A percentile compares a stretch with the other conserved stretches of the same genome.
phyloP scores from a whole-genome alignment of 2,329 filamentous ascomycete genomes.

The Alternaria brassicicola region DNA sequence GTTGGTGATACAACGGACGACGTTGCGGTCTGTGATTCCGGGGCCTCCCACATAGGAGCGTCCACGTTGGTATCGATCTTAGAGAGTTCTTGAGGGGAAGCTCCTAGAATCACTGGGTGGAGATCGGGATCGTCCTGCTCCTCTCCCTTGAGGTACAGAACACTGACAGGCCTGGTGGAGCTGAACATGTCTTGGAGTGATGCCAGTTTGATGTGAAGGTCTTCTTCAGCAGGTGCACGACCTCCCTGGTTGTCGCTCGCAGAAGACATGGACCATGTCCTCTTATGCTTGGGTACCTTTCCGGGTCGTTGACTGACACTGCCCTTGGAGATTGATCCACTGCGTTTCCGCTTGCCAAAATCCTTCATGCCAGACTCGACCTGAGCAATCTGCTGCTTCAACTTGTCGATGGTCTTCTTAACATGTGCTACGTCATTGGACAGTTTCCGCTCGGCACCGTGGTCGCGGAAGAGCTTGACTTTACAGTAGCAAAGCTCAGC shows the following conservation, averaged over 20 bases:
- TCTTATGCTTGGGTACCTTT: constrained; percentile 89
- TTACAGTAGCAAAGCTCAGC: constrained; percentile 92
- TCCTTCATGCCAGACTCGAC: constrained; percentile 65
- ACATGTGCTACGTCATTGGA: constrained; percentile 94
- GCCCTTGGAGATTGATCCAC: constrained; percentile 57
- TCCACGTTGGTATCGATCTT: constrained; percentile 55
- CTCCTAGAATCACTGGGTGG: constrained; percentile 74
- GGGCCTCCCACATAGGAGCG: constrained; percentile 55
- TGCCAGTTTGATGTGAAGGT: constrained; percentile 78
- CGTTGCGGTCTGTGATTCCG: constrained; percentile 60
- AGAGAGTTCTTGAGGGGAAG: constrained; percentile 68
- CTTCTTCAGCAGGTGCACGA: constrained; percentile 63
- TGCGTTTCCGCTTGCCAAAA: constrained; percentile 66
- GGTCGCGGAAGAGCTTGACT: constrained; percentile 95
- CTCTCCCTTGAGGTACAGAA: constrained; percentile 77
- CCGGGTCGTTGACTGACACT: constrained; percentile 65
- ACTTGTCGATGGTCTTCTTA: constrained; percentile 94
- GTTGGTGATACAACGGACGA: constrained; percentile 61
- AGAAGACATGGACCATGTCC: constrained; percentile 95
- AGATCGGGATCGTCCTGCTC: constrained; percentile 80
- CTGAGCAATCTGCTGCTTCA: constrained; percentile 91
- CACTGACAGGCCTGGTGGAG: constrained; percentile 77
- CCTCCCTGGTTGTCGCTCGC: constrained; percentile 53
- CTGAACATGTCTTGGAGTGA: constrained; percentile 87
- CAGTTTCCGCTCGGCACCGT: constrained; percentile 91